These are phyloP conservation scores for Fraxinus sp. DNA, from an alignment of 305 asterid genomes.

Conservation along the genomic window DNA sequence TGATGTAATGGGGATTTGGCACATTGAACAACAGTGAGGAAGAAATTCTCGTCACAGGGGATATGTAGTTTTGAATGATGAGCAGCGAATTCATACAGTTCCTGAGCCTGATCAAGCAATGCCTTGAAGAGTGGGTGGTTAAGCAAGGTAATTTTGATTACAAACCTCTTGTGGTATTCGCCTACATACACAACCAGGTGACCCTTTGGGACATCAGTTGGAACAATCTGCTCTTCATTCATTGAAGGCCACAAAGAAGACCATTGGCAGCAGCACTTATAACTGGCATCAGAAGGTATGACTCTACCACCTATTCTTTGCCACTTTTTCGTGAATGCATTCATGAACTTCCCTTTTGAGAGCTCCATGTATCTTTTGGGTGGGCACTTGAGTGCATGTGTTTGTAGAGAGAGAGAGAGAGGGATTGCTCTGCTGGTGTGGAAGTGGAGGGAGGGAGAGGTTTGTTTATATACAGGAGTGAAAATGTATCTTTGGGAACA, in stretches of 20 bases:
- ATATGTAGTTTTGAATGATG: constrained; percentile 43
- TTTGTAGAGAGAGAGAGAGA: not conserved
- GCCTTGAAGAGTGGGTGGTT: constrained; percentile 79
- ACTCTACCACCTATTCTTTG: constrained; percentile 35
- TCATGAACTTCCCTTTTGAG: constrained; percentile 40
- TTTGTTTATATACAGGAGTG: constrained; percentile 44
- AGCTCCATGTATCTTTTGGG: constrained; percentile 29
- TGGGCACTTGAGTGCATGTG: not conserved
- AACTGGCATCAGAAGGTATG: constrained; percentile 44
- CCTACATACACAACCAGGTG: constrained; percentile 89
- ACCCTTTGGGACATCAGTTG: constrained; percentile 88
- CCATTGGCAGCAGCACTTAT: constrained; percentile 43
- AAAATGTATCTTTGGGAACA: constrained; percentile 29
- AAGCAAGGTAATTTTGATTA: constrained; percentile 64
- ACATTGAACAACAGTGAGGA: constrained; percentile 39
- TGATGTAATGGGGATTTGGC: constrained; percentile 34
- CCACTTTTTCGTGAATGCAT: constrained; percentile 56
- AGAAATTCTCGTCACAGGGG: constrained; percentile 47
- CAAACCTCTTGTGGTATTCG: constrained; percentile 62
- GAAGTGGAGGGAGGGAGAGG: constrained; percentile 31
- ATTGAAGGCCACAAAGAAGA: constrained; percentile 39
- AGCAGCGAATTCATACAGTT: constrained; percentile 59
- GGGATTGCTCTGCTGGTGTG: constrained; percentile 5
- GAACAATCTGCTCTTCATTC: constrained; percentile 54
- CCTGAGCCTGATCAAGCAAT: constrained; percentile 81